Evolutionary conservation across 306 rosid species (phyloP).

Genomic region (Quercus cerris): DNA sequence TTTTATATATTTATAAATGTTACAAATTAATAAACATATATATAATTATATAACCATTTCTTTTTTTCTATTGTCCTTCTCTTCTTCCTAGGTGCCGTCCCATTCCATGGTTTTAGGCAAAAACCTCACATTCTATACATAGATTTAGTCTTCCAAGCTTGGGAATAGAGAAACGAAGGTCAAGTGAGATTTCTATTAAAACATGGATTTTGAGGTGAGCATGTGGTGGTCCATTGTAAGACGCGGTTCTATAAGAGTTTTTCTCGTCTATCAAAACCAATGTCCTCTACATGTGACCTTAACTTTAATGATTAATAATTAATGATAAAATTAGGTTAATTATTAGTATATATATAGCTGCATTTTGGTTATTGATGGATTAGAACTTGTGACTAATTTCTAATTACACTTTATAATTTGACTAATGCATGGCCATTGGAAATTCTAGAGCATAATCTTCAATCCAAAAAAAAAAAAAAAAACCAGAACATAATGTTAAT

Average conservation of each 20-base stretch:
- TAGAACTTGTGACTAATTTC: background rate
- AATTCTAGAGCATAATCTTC: too few species aligned
- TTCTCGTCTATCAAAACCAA: too few species aligned
- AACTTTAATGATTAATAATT: background rate
- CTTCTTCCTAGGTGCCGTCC: constrained; percentile 64
- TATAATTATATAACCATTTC: background rate
- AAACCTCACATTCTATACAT: constrained; percentile 33
- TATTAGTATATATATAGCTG: too few species aligned
- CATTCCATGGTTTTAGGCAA: constrained; percentile 28
- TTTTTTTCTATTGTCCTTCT: constrained; percentile 6
- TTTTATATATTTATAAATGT: background rate
- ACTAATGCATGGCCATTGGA: too few species aligned
- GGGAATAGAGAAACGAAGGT: background rate
- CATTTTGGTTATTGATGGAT: background rate
- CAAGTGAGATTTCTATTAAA: background rate
- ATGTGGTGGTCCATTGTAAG: too few species aligned
- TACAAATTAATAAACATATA: background rate
- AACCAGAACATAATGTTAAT: too few species aligned
- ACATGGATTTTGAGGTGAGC: background rate
- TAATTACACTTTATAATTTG: background rate
- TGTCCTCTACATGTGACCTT: constrained; percentile 1
- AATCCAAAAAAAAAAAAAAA: too few species aligned
- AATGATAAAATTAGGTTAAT: background rate
- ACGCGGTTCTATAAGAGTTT: too few species aligned
- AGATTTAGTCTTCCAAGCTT: background rate